Evolutionary conservation across 2,329 filamentous ascomycete species (phyloP), one percentile per base, ranked within the genome.

Genomic region (Claviceps sp.): DNA sequence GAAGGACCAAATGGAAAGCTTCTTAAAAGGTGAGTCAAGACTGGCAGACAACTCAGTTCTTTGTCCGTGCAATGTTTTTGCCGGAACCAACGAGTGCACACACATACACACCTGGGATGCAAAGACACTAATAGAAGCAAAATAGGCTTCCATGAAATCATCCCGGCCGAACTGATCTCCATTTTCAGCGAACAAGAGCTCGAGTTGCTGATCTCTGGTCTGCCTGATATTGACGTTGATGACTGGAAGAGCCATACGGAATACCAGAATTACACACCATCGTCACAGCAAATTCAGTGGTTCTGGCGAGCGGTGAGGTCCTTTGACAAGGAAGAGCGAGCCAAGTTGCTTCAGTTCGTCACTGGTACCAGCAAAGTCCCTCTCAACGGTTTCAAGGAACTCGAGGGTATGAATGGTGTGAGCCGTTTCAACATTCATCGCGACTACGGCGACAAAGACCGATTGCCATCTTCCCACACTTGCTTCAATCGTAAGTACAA

Each of bases 211-310:
- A 98, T 98, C 63, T 98, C 93, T 49, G 93, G 93, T 64, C 77
- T 98, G 49, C 93, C 93, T 1, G 93, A 98, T 63, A 96, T 98
- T 59, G 91, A 98, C 60, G 82, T 97, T 42, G 93, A 98, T 63
- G 93, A 98, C 70, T 98, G 93, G 93, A 96, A 95, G 79, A 89
- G 87, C 70, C 95, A 96, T 69, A 95, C 91, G 2, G 94, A 98
- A 65, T 97, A 98, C 62, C 91, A 97, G 70, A 97, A 97, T 68
- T 98, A 98, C 72, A 88, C 82, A 4, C 85, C 88, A 36, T 91
- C 90, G 0, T 96, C 93, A 3, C 87, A 88, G 45, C 94, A 98
- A 66, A 95, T 98, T 54, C 90, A 97, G 67, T 98, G 93, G 93
- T 98, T 98, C 80, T 98, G 93, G 93, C 85, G 94, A 62, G 93